These are phyloP conservation scores for Phytophthora rubi DNA, from an alignment of 352 stramenopile species.

Conservation along the genomic window DNA sequence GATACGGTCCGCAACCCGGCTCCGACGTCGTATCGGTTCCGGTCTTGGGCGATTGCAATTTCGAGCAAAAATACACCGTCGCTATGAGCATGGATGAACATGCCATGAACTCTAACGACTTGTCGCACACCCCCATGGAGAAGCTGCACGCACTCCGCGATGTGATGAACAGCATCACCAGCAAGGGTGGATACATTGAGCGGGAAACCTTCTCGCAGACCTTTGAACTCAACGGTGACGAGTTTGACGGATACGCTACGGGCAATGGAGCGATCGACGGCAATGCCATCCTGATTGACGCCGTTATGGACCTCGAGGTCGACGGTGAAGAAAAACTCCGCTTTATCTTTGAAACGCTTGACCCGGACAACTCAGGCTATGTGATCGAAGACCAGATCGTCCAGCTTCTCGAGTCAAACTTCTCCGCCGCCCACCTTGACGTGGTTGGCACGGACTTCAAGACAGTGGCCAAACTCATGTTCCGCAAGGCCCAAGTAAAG, in stretches of 20 bases:
- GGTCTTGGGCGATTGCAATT: slow-evolving; percentile 70
- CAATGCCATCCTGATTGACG: slow-evolving; percentile 82
- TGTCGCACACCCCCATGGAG: slow-evolving; percentile 50
- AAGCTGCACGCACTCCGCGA: slow-evolving; percentile 76
- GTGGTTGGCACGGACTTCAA: slow-evolving; percentile 77
- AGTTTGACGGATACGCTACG: slow-evolving; percentile 65
- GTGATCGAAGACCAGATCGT: slow-evolving; percentile 73
- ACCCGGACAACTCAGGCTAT: slow-evolving; percentile 54
- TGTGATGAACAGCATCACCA: slow-evolving; percentile 76
- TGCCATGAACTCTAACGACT: slow-evolving; percentile 22
- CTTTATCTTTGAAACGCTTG: slow-evolving; percentile 88
- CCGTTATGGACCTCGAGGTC: slow-evolving; percentile 81
- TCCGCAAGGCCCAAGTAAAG: slow-evolving; percentile 65
- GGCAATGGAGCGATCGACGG: slow-evolving; percentile 66
- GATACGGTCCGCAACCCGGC: slow-evolving; percentile 57
- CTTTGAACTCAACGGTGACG: slow-evolving; percentile 65
- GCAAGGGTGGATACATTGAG: slow-evolving; percentile 69
- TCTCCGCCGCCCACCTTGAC: slow-evolving; percentile 72
- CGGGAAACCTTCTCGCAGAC: slow-evolving; percentile 78
- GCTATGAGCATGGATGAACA: slow-evolving; percentile 66
- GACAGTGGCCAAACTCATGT: slow-evolving; percentile 71
- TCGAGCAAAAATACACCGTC: slow-evolving; percentile 73
- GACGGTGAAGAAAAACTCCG: slow-evolving; percentile 76
- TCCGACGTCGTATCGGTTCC: slow-evolving; percentile 67
- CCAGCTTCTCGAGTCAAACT: slow-evolving; percentile 74